These are phyloP conservation scores for Citeromyces hawaiiensis DNA, from an alignment of 1,139 yeast species.

Conservation along the genomic window DNA sequence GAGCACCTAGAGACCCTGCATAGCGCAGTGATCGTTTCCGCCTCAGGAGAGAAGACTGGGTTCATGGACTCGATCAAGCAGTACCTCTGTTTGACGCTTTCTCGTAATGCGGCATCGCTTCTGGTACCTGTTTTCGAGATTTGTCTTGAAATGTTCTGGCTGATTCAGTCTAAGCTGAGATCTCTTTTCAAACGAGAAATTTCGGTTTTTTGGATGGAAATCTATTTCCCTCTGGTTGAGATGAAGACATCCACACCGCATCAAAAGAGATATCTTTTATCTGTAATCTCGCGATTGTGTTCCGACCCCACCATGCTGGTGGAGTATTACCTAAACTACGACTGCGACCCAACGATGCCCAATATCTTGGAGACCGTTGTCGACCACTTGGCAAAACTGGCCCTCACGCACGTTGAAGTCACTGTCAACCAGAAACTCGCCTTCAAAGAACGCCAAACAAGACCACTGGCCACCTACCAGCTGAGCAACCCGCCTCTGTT, in stretches of 20 bases:
- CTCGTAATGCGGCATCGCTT: slow-evolving; percentile 89
- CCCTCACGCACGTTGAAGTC: slow-evolving; percentile 61
- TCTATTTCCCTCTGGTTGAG: slow-evolving; percentile 88
- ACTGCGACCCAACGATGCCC: slow-evolving; percentile 77
- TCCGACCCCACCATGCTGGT: slow-evolving; percentile 84
- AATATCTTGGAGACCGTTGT: slow-evolving; percentile 76
- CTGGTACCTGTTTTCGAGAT: slow-evolving; percentile 88
- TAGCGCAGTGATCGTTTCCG: slow-evolving; percentile 42
- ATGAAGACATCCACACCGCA: slow-evolving; percentile 85
- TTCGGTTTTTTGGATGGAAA: slow-evolving; percentile 86
- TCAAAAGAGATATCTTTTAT: slow-evolving; percentile 78
- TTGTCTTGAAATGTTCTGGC: slow-evolving; percentile 87
- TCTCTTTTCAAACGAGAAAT: slow-evolving; percentile 84
- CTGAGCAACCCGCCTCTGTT: slow-evolving; percentile 60
- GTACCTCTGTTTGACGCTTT: slow-evolving; percentile 67
- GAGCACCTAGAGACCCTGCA: slow-evolving; percentile 78
- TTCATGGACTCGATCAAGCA: slow-evolving; percentile 76
- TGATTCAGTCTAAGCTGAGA: slow-evolving; percentile 69
- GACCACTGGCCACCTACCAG: slow-evolving; percentile 63
- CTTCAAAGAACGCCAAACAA: slow-evolving; percentile 46
- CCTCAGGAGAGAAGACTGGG: slow-evolving; percentile 44
- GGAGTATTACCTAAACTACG: slow-evolving; percentile 89
- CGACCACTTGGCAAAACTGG: slow-evolving; percentile 63
- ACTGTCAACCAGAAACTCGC: slow-evolving; percentile 56
- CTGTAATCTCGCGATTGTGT: slow-evolving; percentile 67